Evolutionary conservation across 78 protist species (phyloP).

Genomic region (Dictyostelium brefeldianum): DNA sequence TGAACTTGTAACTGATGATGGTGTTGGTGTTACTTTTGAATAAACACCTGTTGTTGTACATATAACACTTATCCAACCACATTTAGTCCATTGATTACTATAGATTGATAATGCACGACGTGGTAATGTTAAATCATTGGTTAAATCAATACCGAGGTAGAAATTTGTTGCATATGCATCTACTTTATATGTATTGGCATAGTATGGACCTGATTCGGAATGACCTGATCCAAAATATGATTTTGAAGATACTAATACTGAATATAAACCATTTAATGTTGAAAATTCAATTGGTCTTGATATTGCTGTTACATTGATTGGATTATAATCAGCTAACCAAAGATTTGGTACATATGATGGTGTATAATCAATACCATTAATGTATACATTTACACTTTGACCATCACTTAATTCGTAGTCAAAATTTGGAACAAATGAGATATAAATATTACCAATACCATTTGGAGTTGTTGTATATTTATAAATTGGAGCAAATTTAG

Average conservation of each 20-base stretch:
- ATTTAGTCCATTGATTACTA: constrained; percentile 4
- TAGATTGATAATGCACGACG: not conserved
- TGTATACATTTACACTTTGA: not conserved
- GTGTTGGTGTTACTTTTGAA: not conserved
- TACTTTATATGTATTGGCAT: too few species aligned
- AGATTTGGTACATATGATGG: not conserved
- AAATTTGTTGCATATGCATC: not conserved
- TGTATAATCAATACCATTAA: not conserved
- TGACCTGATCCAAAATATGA: not conserved
- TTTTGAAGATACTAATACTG: not conserved
- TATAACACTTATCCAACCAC: not conserved
- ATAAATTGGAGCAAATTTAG: not conserved
- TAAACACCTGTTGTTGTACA: not conserved
- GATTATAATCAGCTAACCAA: not conserved
- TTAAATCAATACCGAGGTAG: constrained; percentile 2
- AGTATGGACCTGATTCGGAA: too few species aligned
- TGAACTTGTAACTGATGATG: not conserved
- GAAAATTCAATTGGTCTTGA: not conserved
- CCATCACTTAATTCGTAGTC: not conserved
- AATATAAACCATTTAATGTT: not conserved
- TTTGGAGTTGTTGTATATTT: not conserved
- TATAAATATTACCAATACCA: not conserved
- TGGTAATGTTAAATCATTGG: not conserved
- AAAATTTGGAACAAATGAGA: not conserved
- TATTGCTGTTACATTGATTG: not conserved